Percentiles rank a stretch among this genome's conserved stretches.
Conservation (phyloP, 2,329 filamentous ascomycete genomes). For the Ophiocordyceps polyrhachis-furcata region DNA sequence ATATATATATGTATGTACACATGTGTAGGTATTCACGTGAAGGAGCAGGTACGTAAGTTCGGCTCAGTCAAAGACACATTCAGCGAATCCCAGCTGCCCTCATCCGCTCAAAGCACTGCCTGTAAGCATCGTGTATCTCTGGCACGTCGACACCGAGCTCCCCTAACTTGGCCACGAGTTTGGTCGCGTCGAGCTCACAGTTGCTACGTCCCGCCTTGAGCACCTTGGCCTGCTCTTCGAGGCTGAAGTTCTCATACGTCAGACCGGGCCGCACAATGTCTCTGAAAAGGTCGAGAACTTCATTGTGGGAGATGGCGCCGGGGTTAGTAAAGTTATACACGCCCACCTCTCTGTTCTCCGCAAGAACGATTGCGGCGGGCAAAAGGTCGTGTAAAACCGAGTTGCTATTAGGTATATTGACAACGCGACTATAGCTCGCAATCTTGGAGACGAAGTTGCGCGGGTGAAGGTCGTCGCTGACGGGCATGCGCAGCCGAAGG, state of each 20-base stretch:
- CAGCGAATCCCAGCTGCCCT: conserved; percentile 26
- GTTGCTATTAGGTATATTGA: conserved; percentile 51
- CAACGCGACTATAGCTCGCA: conserved; percentile 41
- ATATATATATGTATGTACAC: not conserved
- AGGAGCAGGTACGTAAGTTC: conserved; percentile 5
- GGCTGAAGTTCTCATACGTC: conserved; percentile 45
- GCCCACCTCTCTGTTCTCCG: conserved; percentile 41
- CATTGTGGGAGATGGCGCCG: conserved; percentile 52
- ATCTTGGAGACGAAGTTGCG: conserved; percentile 56
- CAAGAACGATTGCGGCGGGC: conserved; percentile 38
- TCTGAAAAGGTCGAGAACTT: conserved; percentile 43
- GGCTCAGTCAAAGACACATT: not conserved
- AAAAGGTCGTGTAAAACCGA: conserved; percentile 46
- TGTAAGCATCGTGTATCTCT: conserved; percentile 43
- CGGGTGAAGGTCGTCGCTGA: conserved; percentile 46
- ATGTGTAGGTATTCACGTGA: not conserved
- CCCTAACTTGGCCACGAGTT: conserved; percentile 39
- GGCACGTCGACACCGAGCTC: conserved; percentile 40
- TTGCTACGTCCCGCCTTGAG: conserved; percentile 50
- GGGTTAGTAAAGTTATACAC: conserved; percentile 56
- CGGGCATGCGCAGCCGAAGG: conserved; percentile 50
- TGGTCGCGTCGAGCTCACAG: conserved; percentile 43
- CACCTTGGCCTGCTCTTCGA: conserved; percentile 48
- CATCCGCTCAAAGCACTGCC: conserved; percentile 44
- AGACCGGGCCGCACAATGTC: conserved; percentile 42